Evolutionary conservation across 208 protist genomes (phyloP), one percentile per base, ranked within the genome.

Genomic region (Leishmania martiniquensis): DNA sequence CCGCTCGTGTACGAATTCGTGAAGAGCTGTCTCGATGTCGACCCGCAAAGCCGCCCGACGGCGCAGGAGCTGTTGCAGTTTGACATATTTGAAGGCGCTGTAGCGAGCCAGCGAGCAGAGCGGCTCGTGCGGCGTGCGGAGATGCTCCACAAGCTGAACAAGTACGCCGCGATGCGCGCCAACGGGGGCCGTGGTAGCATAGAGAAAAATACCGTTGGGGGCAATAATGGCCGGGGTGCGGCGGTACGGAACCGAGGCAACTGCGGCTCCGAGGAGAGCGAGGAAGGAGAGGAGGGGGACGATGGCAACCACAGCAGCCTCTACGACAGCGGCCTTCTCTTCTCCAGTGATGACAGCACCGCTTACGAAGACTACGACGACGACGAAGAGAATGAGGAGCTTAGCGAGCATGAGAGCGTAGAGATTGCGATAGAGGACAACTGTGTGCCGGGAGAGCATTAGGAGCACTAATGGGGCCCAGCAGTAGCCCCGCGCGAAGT

Each of bases 1-100:
- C 90, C 91, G 17, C 84, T 91, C 57, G 67, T 96, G 13, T 95
- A 91, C 77, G 86, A 92, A 57, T 95, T 96, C 80, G 87, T 96
- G 49, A 87, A 91, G 79, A 76, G 77, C 59, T 97, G 92, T 84
- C 84, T 96, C 32, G 84, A 90, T 65, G 73, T 96, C 17, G 85
- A 97, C 80, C 90, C 93, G 1, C 59, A 85, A 29, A 85, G 89
- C 72, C 88, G 93, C 10, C 88, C 91, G 15, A 94, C 79, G 22
- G 93, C 93, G 62, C 77, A 90, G 76, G 90, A 96, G 49, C 76
- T 97, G n/a, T 78, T 96, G 51, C 83, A 86, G 44, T 91, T 93
- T 60, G 87, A 92, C 32, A 82, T 96, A 39, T 82, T 97, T 6
- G 87, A 94, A 72, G 89, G 85, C 63, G 84, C 84, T 32, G 90